Conservation (phyloP, 495 filamentous ascomycete genomes). For the Aspergillus egyptiacus region DNA sequence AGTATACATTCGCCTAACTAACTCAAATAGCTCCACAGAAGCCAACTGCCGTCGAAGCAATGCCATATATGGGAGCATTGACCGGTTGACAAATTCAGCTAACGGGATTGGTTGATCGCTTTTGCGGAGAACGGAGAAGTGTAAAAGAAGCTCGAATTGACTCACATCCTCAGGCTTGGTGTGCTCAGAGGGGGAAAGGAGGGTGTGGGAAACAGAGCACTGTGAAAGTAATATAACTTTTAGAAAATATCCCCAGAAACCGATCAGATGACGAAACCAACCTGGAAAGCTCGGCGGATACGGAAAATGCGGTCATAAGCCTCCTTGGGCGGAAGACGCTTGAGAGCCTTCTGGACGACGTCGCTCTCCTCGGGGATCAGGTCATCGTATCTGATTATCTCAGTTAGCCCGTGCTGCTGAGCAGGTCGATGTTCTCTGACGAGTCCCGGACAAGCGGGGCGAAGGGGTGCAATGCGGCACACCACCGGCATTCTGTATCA, state of each 20-base stretch:
- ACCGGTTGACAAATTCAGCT: conserved; percentile 38
- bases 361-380: conserved; percentile 88
- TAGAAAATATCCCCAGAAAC: conserved; percentile 17
- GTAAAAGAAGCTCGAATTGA: conserved; percentile 5
- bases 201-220: conserved; percentile 78
- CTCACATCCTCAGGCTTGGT: conserved; percentile 68
- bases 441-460: conserved; percentile 17
- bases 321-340: conserved; percentile 83
- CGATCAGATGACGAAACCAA: conserved; percentile 28
- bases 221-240: conserved; percentile 33
- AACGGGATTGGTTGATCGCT: conserved; percentile 36
- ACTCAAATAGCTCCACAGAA: neutral
- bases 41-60: neutral
- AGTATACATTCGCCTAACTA: conserved; percentile 11
- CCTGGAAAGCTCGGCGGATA: conserved; percentile 90
- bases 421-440: conserved; percentile 16
- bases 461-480: neutral
- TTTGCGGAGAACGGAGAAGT: conserved; percentile 23
- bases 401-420: conserved; percentile 10
- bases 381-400: conserved; percentile 72
- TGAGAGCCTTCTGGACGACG: conserved; percentile 74
- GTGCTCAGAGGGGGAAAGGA: conserved; percentile 77
- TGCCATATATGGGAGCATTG: conserved; percentile 10
- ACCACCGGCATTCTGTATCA: neutral
- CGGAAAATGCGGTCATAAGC: conserved; percentile 96